phyloP scores from a whole-genome alignment of 169 alveolate genomes.

The Plasmodium vivax region DNA sequence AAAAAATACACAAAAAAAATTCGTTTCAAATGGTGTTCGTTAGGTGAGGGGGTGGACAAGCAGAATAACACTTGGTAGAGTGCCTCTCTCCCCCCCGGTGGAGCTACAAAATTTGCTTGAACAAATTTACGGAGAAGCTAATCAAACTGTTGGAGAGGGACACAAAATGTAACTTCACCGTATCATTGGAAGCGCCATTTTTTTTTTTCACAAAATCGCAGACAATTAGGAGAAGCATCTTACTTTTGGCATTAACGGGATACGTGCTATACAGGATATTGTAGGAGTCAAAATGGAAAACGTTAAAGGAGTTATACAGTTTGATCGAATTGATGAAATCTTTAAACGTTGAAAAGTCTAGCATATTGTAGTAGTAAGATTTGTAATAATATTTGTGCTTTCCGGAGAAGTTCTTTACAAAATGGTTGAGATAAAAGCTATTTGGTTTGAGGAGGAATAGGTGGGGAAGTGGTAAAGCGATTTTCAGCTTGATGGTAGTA shows the following conservation, averaged over 20 bases:
- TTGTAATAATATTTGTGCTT: constrained; percentile 41
- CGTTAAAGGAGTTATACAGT: constrained; percentile 59
- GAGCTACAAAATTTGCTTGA: constrained; percentile 58
- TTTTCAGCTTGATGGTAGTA: constrained; percentile 32
- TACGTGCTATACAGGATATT: constrained; percentile 42
- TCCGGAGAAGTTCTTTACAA: constrained; percentile 9
- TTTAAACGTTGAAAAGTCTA: neutral
- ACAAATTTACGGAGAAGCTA: constrained; percentile 53
- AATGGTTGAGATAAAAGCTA: constrained; percentile 33
- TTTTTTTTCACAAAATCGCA: constrained; percentile 32
- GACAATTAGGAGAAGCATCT: constrained; percentile 34
- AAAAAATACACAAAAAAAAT: neutral
- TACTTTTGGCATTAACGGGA: constrained; percentile 28
- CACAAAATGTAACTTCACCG: constrained; percentile 48
- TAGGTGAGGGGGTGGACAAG: neutral
- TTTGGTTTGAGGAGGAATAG: constrained; percentile 41
- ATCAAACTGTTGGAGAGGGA: constrained; percentile 40
- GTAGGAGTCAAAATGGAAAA: constrained; percentile 53
- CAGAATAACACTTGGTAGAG: neutral
- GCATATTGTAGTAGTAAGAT: constrained; percentile 39
- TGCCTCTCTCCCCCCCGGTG: neutral
- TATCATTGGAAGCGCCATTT: neutral
- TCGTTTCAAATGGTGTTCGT: neutral
- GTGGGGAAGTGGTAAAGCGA: constrained; percentile 50
- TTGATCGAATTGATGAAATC: constrained; percentile 49